Conservation (phyloP, 352 stramenopile genomes). For the Pythium phragmitis region DNA sequence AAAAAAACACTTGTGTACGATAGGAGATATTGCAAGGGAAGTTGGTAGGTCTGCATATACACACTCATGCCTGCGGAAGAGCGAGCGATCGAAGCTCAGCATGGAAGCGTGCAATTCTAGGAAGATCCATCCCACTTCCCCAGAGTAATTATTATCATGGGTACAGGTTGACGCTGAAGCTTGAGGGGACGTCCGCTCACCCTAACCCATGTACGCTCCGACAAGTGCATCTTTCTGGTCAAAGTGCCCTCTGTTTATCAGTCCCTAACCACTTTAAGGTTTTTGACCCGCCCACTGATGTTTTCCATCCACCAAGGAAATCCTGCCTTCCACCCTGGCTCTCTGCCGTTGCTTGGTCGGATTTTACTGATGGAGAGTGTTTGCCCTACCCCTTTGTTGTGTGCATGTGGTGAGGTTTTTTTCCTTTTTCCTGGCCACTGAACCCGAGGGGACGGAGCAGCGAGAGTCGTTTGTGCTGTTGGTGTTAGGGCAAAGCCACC, state of each 20-base stretch:
- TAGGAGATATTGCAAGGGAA: neutral
- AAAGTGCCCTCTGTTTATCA: neutral
- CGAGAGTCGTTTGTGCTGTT: neutral
- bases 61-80: neutral
- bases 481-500: no score
- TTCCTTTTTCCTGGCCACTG: neutral
- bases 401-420: constrained; percentile 23
- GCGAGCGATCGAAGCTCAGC: constrained; percentile 12
- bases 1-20: constrained; percentile 15
- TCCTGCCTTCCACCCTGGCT: constrained; percentile 14
- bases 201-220: constrained; percentile 9
- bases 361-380: neutral
- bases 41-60: neutral
- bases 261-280: constrained; percentile 18
- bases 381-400: constrained; percentile 10
- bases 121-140: neutral
- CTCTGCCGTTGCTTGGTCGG: neutral
- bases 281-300: constrained; percentile 1
- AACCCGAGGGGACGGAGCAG: constrained; percentile 11
- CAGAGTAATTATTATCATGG: constrained; percentile 12
- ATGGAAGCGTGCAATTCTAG: neutral
- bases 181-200: constrained; percentile 4
- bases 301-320: constrained; percentile 6
- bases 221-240: neutral
- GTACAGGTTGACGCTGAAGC: constrained; percentile 4